Conservation (phyloP, 1,284 basidiomycete species). For the Volvariella surrecta region DNA sequence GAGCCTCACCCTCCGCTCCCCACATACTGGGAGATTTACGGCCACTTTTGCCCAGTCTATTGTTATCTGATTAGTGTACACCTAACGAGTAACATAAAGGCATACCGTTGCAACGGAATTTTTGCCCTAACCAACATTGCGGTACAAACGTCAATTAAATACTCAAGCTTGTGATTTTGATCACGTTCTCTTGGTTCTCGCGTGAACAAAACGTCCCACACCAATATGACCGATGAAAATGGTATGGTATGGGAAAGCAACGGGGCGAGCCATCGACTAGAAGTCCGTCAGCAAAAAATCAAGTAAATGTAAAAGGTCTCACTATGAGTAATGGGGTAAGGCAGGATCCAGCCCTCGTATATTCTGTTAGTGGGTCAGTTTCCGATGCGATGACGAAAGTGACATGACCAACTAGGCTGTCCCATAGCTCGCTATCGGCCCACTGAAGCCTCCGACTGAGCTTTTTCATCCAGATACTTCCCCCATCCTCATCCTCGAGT, state of each 20-base stretch:
- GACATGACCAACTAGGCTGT: slow-evolving; percentile 43
- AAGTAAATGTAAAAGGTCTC: slow-evolving; percentile 28
- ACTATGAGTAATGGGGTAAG: slow-evolving; percentile 77
- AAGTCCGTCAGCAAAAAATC: slow-evolving; percentile 1
- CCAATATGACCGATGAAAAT: slow-evolving; percentile 42
- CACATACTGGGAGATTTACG: slow-evolving; percentile 42
- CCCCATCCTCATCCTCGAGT: slow-evolving; percentile 56
- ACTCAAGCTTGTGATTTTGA: slow-evolving; percentile 54
- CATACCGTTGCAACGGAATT: slow-evolving; percentile 46
- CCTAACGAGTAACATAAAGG: slow-evolving; percentile 3
- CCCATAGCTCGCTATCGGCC: slow-evolving; percentile 57
- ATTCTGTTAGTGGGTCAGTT: slow-evolving; percentile 24
- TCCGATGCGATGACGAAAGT: background rate
- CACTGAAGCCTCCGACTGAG: slow-evolving; percentile 54
- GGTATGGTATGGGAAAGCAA: slow-evolving; percentile 66
- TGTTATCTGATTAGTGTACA: slow-evolving; percentile 6
- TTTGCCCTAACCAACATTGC: slow-evolving; percentile 57
- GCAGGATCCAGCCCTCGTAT: slow-evolving; percentile 60
- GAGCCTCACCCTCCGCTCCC: slow-evolving; percentile 34
- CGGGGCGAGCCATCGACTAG: slow-evolving; percentile 70
- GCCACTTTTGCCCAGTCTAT: slow-evolving; percentile 45
- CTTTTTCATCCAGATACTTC: slow-evolving; percentile 51
- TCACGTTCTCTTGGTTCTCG: slow-evolving; percentile 44
- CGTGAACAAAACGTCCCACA: slow-evolving; percentile 69
- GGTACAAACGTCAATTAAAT: slow-evolving; percentile 58